Evolutionary conservation across 371 early-diverging fungal species (phyloP).

Genomic region (Phascolomyces articulosus): DNA sequence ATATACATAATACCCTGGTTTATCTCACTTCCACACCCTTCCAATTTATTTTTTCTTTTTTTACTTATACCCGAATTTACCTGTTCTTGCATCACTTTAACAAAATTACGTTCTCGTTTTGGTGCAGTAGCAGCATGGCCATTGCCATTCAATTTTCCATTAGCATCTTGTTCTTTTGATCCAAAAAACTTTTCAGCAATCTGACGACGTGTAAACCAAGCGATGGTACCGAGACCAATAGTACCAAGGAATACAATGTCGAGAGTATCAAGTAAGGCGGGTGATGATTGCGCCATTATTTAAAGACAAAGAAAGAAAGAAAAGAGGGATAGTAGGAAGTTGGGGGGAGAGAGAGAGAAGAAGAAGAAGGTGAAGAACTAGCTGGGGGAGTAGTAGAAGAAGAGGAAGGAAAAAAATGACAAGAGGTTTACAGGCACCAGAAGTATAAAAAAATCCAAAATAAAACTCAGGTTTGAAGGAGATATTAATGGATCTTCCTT

Average conservation of each 20-base stretch:
- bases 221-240: constrained; percentile 54
- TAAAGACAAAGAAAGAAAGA: no score
- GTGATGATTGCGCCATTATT: constrained; percentile 22
- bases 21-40: background rate
- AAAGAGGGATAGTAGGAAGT: no score
- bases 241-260: constrained; percentile 53
- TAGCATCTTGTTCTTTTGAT: constrained; percentile 21
- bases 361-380: no score
- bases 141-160: constrained; percentile 11
- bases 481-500: no score
- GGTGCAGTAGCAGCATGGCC: constrained; percentile 19
- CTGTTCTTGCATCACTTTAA: constrained; percentile 66
- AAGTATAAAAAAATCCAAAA: no score
- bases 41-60: background rate
- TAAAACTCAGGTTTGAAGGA: no score
- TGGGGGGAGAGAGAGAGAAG: no score
- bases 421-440: no score
- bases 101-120: constrained; percentile 60
- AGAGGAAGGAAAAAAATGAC: no score
- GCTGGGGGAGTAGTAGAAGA: no score
- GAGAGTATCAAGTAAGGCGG: constrained; percentile 42
- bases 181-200: constrained; percentile 28
- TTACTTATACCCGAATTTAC: constrained; percentile 24
- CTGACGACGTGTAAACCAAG: constrained; percentile 46
- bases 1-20: no score